Evolutionary conservation across 73 alveolate genomes (phyloP), one percentile per base, ranked within the genome.

Genomic region (Uronychia setigera): DNA sequence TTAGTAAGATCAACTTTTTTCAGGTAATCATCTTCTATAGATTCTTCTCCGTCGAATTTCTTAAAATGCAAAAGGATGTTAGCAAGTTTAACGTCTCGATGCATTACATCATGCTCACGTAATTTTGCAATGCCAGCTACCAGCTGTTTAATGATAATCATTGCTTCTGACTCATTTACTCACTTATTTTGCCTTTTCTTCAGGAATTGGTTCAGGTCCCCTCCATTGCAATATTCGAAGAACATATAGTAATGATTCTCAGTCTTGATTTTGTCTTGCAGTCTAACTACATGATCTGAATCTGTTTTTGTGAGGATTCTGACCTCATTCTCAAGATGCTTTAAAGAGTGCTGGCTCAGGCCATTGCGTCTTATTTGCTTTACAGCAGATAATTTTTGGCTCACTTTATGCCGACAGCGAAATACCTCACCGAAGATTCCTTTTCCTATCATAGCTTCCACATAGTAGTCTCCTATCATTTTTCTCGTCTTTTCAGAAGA

Each of bases 161-260:
- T 91, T 59, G 88, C 81, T 32, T 74, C 84, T 29, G 88, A 82
- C 85, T 93, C 99, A 79, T 87, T 75, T 32, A 93, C 77, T 28
- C 87, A 60, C 27, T 86, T 76, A 46, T 90, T 91, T 77, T 83
- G 76, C 29, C 84, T 80, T 19, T 91, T 88, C 35, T 85, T 87
- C 27, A 91, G 84, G 77, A 96, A 80, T 26, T 86, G 46, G 67
- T 82, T 87, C 82, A 94, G 80, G 86, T 93, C 98, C 33, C 99
- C 99, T 57, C 99, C 99, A 67, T 93, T 97, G 79, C 99, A 97
- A 87, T 86, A 95, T 93, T 97, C 99, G 85, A 96, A 81, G 35
- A 95, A 87, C 59, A 97, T 31, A 86, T 97, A 97, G 91, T 80
- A 84, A 82, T 93, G 94, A 35, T 94, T 87, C 59, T 88, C 67